Evolutionary conservation across 2,329 filamentous ascomycete species (phyloP).

Genomic region (Diaporthe sp.): DNA sequence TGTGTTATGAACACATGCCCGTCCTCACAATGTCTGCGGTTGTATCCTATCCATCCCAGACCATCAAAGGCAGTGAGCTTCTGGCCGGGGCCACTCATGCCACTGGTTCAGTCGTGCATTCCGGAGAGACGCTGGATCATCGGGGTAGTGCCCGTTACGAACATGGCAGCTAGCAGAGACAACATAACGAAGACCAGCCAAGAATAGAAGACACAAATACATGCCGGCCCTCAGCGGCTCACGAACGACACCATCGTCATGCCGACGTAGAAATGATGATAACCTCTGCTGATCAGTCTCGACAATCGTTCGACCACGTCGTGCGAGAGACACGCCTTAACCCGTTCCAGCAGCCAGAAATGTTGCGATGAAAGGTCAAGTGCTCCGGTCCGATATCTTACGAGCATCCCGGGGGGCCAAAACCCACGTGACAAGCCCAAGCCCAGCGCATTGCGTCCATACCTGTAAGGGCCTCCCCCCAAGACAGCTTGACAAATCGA

Average conservation of each 20-base stretch:
- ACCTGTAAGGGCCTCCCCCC: background rate
- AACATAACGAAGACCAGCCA: background rate
- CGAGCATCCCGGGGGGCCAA: background rate
- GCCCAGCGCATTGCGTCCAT: background rate
- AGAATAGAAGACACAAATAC: background rate
- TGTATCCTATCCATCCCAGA: background rate
- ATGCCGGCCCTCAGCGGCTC: background rate
- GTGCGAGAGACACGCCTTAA: background rate
- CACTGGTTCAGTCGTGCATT: background rate
- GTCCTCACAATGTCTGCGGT: background rate
- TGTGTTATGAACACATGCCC: background rate
- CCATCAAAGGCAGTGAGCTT: background rate
- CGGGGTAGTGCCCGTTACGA: background rate
- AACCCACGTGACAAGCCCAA: constrained; percentile 14
- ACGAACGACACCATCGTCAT: background rate
- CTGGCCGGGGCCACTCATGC: background rate
- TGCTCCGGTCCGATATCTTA: background rate
- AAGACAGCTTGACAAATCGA: constrained; percentile 24
- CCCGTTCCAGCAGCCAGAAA: background rate
- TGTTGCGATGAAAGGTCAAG: constrained; percentile 7
- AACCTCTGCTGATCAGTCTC: background rate
- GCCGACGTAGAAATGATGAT: constrained; percentile 1
- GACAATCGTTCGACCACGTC: background rate
- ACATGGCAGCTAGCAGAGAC: constrained; percentile 4
- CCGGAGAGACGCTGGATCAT: background rate